Conservation (phyloP, 139 green algal genomes). For the Trebouxia sp. region DNA sequence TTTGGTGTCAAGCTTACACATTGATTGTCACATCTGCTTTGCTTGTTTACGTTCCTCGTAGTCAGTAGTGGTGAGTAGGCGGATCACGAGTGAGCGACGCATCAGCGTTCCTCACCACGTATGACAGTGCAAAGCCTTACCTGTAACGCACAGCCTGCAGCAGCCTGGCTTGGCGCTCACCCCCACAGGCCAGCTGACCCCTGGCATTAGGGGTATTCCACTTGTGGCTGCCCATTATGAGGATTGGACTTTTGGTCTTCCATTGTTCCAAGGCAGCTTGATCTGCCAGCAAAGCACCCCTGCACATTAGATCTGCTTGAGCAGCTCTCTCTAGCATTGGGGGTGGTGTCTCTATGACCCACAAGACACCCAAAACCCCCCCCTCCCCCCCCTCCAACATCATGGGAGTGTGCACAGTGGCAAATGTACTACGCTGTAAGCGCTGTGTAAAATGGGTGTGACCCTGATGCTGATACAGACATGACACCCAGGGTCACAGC, state of each 20-base stretch:
- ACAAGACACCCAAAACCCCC: neutral
- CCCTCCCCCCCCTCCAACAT: too few relatives aligned
- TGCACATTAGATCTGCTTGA: neutral
- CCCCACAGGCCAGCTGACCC: conserved; percentile 53
- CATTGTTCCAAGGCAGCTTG: conserved; percentile 39
- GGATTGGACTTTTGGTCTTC: conserved; percentile 44
- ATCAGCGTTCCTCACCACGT: neutral
- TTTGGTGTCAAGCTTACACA: neutral
- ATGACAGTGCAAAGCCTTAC: too few relatives aligned
- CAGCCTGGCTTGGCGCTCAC: conserved; percentile 47
- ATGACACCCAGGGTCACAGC: too few relatives aligned
- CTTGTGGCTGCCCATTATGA: conserved; percentile 60
- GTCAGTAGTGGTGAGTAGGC: too few relatives aligned
- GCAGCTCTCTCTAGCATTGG: neutral
- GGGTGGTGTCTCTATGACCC: neutral
- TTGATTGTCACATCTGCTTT: too few relatives aligned
- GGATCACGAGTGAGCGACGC: too few relatives aligned
- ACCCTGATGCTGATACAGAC: too few relatives aligned
- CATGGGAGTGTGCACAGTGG: too few relatives aligned
- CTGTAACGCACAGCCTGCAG: conserved; percentile 31
- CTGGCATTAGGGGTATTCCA: conserved; percentile 64
- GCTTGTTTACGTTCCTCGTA: too few relatives aligned
- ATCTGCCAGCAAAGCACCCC: conserved; percentile 39
- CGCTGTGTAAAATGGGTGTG: too few relatives aligned
- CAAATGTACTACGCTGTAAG: too few relatives aligned